Conservation (phyloP, 2,329 filamentous ascomycete species). For the Decorospora gaudefroyi region DNA sequence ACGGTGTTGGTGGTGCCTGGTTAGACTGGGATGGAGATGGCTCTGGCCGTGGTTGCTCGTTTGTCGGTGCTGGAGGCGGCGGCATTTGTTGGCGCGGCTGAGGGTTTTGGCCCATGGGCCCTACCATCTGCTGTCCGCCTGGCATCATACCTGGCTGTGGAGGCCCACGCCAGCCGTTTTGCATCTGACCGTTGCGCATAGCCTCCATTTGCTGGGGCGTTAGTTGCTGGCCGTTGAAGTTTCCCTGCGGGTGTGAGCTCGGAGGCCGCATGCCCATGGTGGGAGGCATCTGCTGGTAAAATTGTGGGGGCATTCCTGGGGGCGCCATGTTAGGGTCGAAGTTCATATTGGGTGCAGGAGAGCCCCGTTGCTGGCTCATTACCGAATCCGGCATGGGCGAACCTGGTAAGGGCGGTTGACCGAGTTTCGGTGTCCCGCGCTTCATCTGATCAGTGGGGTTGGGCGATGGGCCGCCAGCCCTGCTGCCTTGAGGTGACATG, state of each 20-base stretch:
- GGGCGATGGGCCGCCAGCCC: slow-evolving; percentile 72
- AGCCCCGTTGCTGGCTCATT: slow-evolving; percentile 65
- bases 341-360: slow-evolving; percentile 60
- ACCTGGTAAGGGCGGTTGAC: slow-evolving; percentile 65
- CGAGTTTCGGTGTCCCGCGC: slow-evolving; percentile 75
- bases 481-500: slow-evolving; percentile 70
- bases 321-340: slow-evolving; percentile 59
- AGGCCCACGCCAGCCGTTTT: slow-evolving; percentile 45
- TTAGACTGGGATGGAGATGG: slow-evolving; percentile 54
- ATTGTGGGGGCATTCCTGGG: slow-evolving; percentile 50
- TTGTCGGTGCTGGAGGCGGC: slow-evolving; percentile 54
- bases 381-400: slow-evolving; percentile 72
- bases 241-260: slow-evolving; percentile 54
- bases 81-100: slow-evolving; percentile 67
- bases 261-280: slow-evolving; percentile 61
- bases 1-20: slow-evolving; percentile 73
- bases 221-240: slow-evolving; percentile 65
- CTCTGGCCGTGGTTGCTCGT: slow-evolving; percentile 50
- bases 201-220: slow-evolving; percentile 62
- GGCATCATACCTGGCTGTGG: slow-evolving; percentile 59
- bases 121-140: slow-evolving; percentile 58
- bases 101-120: slow-evolving; percentile 65
- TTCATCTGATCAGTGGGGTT: slow-evolving; percentile 80
- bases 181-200: slow-evolving; percentile 47
- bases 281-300: slow-evolving; percentile 41